phyloP scores from a whole-genome alignment of 495 filamentous ascomycete genomes.

The Lentithecium fluviatile region DNA sequence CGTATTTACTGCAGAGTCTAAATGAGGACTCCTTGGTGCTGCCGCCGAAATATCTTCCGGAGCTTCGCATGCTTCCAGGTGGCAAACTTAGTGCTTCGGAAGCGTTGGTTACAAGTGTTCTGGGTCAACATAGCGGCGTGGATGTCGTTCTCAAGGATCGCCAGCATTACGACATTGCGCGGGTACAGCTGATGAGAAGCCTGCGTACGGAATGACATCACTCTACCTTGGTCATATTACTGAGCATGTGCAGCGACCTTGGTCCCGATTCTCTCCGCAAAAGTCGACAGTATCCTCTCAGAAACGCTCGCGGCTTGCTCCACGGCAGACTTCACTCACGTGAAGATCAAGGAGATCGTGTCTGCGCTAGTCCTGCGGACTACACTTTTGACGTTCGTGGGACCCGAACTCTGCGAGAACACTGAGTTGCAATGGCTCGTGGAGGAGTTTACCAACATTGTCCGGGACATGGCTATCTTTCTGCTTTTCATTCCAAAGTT shows the following conservation, averaged over 20 bases:
- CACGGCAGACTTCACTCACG: neutral
- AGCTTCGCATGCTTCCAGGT: slow-evolving; percentile 11
- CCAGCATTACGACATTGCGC: slow-evolving; percentile 6
- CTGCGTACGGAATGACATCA: neutral
- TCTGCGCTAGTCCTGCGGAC: neutral
- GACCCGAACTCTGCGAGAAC: slow-evolving; percentile 4
- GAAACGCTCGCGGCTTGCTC: slow-evolving; percentile 2
- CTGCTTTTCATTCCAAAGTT: slow-evolving; percentile 11
- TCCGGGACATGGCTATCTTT: slow-evolving; percentile 8
- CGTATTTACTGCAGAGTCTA: slow-evolving; percentile 7
- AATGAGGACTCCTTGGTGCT: slow-evolving; percentile 1
- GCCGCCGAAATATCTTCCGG: slow-evolving; percentile 6
- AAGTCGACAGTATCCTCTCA: slow-evolving; percentile 3
- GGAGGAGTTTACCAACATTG: slow-evolving; percentile 2
- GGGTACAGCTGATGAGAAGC: slow-evolving; percentile 9
- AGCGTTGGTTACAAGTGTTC: slow-evolving; percentile 5
- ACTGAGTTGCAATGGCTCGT: neutral
- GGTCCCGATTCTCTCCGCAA: neutral
- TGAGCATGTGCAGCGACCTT: slow-evolving; percentile 1
- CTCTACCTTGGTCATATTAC: neutral
- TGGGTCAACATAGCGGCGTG: slow-evolving; percentile 13
- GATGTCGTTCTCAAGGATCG: slow-evolving; percentile 14
- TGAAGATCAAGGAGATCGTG: slow-evolving; percentile 2
- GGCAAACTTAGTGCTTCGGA: slow-evolving; percentile 10
- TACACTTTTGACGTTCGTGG: slow-evolving; percentile 7